Base-by-base conservation (phyloP, 495 filamentous ascomycete genomes). In the Hyphodiscus hymeniophilus region DNA sequence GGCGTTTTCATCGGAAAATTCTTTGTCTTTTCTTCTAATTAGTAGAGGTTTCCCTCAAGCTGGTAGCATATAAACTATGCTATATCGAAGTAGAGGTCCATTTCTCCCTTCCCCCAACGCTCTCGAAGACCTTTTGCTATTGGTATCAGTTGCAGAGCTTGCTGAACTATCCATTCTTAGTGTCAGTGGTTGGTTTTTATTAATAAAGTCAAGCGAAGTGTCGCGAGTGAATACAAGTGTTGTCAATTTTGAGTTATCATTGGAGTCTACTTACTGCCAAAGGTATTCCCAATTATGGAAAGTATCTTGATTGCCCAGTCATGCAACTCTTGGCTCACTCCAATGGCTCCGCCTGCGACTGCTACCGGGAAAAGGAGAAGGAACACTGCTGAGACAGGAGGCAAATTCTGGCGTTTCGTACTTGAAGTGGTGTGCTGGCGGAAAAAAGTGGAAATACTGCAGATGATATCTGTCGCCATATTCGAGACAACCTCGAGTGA, bases 281-380 rank as follows among this genome's bases (percentile, higher is more conserved):
- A 65, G 2, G 18, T 51, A n/a, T 38, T 17, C n/a, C 64, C 59
- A 33, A 67, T 65, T 5, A 34, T 49, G 23, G 59, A 51, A 10
- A 69, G 49, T 17, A 50, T 63, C n/a, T 46, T 41, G 16, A 64
- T 34, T 8, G 58, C 55, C 57, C 63, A 67, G 1, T 58, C 30
- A 34, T 62, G 58, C 17, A 65, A 41, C 23, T 64, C 57, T 2
- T 65, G 57, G 1, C 59, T 60, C 16, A 54, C 26, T 12, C 34
- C 38, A 0, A 34, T 15, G 34, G 7, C 10, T 38, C 42, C 38
- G 10, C 23, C 41, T 1, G 43, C 32, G 7, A 26, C 44, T 3
- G 13, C 30, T 8, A 46, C 15, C 2, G 43, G 30, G 11, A 46
- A 34, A 24, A 32, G 13, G 12, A 49, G 21, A 12, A 41, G 18